Percentiles rank a stretch among this genome's conserved stretches.
Conservation (phyloP, 2,329 filamentous ascomycete genomes). For the Aspergillus tanneri region DNA sequence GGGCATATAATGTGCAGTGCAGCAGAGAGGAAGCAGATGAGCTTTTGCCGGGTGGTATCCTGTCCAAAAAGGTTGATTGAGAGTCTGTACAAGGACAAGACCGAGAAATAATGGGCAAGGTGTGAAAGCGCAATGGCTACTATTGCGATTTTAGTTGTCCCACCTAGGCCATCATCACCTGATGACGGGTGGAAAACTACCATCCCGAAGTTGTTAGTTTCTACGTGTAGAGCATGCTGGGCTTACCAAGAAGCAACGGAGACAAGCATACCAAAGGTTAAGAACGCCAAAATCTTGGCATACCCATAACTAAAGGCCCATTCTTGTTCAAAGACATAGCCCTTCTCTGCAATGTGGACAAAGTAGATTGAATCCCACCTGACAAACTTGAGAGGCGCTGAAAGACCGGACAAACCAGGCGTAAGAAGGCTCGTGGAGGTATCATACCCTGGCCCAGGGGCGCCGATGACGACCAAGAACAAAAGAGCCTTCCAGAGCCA, state of each 20-base stretch:
- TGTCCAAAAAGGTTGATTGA: conserved; percentile 56
- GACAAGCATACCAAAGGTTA: conserved; percentile 35
- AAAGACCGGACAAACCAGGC: conserved; percentile 18
- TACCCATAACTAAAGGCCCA: conserved; percentile 65
- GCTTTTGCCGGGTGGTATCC: conserved; percentile 28
- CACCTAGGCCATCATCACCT: conserved; percentile 15
- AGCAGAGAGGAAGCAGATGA: conserved; percentile 60
- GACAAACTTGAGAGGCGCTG: conserved; percentile 47
- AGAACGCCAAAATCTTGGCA: conserved; percentile 43
- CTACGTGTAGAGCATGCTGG: neutral
- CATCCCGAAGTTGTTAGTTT: conserved; percentile 13
- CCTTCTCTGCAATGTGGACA: conserved; percentile 52
- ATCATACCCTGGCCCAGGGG: conserved; percentile 62
- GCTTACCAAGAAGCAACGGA: neutral
- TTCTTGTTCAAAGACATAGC: conserved; percentile 62
- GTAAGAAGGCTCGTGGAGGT: conserved; percentile 58
- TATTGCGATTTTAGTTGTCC: conserved; percentile 35
- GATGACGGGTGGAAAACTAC: conserved; percentile 27
- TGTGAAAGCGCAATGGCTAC: conserved; percentile 69
- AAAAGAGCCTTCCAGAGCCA: conserved; percentile 58
- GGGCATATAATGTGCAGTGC: conserved; percentile 80
- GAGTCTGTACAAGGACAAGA: conserved; percentile 68
- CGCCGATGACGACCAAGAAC: conserved; percentile 48
- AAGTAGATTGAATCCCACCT: conserved; percentile 66
- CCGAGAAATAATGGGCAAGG: conserved; percentile 72